phyloP scores from a whole-genome alignment of 768 basidiomycete species.

The Russula sp. region DNA sequence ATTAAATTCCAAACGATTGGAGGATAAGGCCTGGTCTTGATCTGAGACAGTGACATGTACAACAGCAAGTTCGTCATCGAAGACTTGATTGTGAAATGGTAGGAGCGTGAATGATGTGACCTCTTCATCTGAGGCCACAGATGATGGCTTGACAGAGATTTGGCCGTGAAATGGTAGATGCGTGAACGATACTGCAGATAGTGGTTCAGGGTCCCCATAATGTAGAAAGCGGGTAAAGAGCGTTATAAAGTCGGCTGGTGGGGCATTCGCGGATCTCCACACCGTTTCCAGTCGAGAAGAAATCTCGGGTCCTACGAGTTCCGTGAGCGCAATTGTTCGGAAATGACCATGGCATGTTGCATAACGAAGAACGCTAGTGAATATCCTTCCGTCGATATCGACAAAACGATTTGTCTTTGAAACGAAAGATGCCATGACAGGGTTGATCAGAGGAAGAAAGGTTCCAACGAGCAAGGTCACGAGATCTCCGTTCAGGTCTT shows the following conservation, averaged over 20 bases:
- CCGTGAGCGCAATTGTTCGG: slow-evolving; percentile 11
- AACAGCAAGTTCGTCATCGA: slow-evolving; percentile 35
- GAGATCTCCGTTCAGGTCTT: slow-evolving; percentile 28
- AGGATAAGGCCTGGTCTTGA: slow-evolving; percentile 11
- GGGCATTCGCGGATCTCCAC: slow-evolving; percentile 23
- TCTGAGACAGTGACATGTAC: slow-evolving; percentile 28
- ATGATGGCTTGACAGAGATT: neutral
- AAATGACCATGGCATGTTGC: slow-evolving; percentile 24
- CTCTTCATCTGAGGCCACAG: slow-evolving; percentile 20
- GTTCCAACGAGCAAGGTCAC: slow-evolving; percentile 26
- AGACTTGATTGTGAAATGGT: slow-evolving; percentile 35
- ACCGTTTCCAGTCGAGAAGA: slow-evolving; percentile 23
- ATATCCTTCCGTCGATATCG: slow-evolving; percentile 52
- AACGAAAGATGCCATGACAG: slow-evolving; percentile 22
- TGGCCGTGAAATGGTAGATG: too few species aligned
- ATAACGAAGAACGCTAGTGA: slow-evolving; percentile 37
- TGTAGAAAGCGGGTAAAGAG: slow-evolving; percentile 20
- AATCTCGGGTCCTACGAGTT: slow-evolving; percentile 29
- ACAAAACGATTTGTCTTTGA: slow-evolving; percentile 26
- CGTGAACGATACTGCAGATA: slow-evolving; percentile 19
- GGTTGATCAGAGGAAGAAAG: slow-evolving; percentile 39
- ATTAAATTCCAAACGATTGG: slow-evolving; percentile 34
- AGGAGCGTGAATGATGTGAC: slow-evolving; percentile 23
- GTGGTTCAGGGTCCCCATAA: neutral
- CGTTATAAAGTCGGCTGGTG: slow-evolving; percentile 25